Base-by-base conservation (phyloP, 371 early-diverging fungal species). In the Rhizopus delemar region DNA sequence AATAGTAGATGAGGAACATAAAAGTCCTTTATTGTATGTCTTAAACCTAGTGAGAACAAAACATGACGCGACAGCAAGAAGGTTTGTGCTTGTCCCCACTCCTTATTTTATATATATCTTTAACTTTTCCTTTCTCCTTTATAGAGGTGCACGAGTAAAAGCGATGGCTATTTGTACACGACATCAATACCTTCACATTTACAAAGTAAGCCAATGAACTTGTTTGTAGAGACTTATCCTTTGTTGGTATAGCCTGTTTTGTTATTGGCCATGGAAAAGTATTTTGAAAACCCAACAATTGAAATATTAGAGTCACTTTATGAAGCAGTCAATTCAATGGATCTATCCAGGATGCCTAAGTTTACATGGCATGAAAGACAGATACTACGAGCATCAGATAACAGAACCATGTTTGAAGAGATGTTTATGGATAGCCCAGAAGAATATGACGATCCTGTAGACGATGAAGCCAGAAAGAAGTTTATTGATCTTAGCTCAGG, bases 161-260 rank as follows among this genome's bases (percentile, higher is more conserved):
- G 95, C 96, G 0, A 90, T 97, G 90, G 95, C 98, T 3, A 88
- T 97, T 41, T 92, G 93, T 65, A 92, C 94, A 2, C 78, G 86
- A 35, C 90, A 93, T 68, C 90, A 88, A 58, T 95, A 90, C 72
- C 79, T 96, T 33, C 94, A 95, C 69, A 92, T 94, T 5, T 96
- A 94, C 79, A 94, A 94, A 85, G 95, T 90, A 79, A 46, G 22
- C 22, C 22, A 22, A 48, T 12, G 7, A 7, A 28, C 7, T 8
- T 8, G 4, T 55, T 7, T 7, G 36, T 56, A 28, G 33, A 43
- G 29, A 33, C 13, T 36, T 41, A 4, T 31, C 7, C 31, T 15
- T 12, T 9, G 15, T 45, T 29, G 3, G 6, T 38, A 2, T 65
- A 93, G 92, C 94, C 96, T 5, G 85, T 93, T 2, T 74, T 97